phyloP scores from a whole-genome alignment of 2,329 filamentous ascomycete species.

The Cadophora gregata region DNA sequence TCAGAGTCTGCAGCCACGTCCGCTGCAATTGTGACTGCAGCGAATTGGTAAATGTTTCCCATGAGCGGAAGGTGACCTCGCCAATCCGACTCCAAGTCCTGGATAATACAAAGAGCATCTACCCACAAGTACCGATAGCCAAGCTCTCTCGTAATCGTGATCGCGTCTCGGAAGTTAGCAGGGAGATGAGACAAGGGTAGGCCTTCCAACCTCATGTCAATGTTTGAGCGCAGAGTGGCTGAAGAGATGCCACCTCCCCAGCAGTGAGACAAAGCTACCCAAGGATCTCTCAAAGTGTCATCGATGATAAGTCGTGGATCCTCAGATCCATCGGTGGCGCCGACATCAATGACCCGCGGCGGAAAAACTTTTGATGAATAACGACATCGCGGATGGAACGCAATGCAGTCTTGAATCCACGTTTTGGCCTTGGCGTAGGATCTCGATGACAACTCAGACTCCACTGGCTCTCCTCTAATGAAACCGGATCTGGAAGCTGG shows the following conservation, averaged over 20 bases:
- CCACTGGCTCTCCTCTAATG: neutral
- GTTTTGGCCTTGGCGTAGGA: neutral
- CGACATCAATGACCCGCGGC: neutral
- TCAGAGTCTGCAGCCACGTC: neutral
- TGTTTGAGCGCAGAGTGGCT: neutral
- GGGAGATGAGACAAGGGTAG: constrained; percentile 1
- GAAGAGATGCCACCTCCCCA: neutral
- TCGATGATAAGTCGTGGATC: neutral
- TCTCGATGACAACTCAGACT: neutral
- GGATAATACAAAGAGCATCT: constrained; percentile 20
- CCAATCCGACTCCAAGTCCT: constrained; percentile 18
- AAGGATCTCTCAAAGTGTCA: neutral
- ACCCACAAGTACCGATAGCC: constrained; percentile 23
- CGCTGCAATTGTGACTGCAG: neutral
- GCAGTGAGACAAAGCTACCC: neutral
- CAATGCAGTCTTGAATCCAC: neutral
- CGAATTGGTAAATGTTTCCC: constrained; percentile 14
- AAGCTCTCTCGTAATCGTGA: constrained; percentile 12
- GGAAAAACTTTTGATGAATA: neutral
- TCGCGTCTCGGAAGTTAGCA: constrained; percentile 13
- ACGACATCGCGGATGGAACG: neutral
- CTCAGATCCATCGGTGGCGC: neutral
- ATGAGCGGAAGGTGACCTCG: constrained; percentile 16
- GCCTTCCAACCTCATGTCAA: neutral
- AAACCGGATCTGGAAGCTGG: neutral